Evolutionary conservation across 768 basidiomycete species (phyloP).

Genomic region (Zangia roseola): DNA sequence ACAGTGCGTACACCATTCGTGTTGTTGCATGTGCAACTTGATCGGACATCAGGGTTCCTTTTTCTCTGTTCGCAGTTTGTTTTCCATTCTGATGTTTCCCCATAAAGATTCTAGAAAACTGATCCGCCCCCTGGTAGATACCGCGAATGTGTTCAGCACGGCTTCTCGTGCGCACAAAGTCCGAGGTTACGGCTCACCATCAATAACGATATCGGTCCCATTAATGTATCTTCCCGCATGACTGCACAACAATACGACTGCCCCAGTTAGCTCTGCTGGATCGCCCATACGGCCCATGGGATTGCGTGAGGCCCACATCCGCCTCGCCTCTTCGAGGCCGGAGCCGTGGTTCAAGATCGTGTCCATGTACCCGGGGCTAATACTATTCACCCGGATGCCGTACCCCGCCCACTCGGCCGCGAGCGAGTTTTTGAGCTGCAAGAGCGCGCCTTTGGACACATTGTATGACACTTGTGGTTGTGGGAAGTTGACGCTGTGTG

Average conservation of each 20-base stretch:
- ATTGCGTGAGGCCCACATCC: constrained; percentile 39
- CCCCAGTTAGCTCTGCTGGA: constrained; percentile 39
- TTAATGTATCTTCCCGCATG: constrained; percentile 43
- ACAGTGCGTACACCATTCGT: too few relatives aligned
- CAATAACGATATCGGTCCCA: constrained; percentile 41
- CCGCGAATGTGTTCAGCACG: neutral
- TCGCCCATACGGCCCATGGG: constrained; percentile 46
- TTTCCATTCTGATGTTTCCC: neutral
- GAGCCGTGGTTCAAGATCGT: constrained; percentile 40
- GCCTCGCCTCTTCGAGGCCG: constrained; percentile 31
- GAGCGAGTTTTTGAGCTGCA: constrained; percentile 39
- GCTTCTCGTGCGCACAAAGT: neutral
- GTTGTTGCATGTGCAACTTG: too few relatives aligned
- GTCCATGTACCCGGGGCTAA: constrained; percentile 45
- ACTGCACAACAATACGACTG: constrained; percentile 41
- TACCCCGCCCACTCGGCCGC: constrained; percentile 43
- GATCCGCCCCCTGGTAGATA: constrained; percentile 18
- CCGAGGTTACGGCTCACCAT: constrained; percentile 32
- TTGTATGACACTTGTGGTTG: constrained; percentile 43
- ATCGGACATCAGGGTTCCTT: neutral
- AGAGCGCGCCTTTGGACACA: constrained; percentile 41
- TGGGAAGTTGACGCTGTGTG: constrained; percentile 41
- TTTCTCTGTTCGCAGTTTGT: neutral
- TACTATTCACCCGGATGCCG: constrained; percentile 43
- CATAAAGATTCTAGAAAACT: constrained; percentile 14